Percentiles rank a stretch among this genome's conserved stretches.
phyloP scores from a whole-genome alignment of 108 stramenopile species.

The Cyclostephanos invisitatus region DNA sequence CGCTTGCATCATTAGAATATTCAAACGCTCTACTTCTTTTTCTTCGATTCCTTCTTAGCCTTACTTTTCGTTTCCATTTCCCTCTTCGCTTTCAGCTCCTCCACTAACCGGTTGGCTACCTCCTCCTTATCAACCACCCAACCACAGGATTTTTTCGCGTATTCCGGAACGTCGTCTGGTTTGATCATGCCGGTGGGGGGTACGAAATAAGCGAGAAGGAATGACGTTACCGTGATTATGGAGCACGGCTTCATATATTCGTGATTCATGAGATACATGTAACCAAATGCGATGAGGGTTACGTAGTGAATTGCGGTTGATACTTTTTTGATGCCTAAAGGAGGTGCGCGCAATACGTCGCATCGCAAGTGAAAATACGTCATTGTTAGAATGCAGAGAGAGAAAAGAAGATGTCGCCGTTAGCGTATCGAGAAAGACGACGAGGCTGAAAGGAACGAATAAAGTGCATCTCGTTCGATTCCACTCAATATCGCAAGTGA shows the following conservation, averaged over 20 bases:
- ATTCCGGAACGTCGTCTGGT: not conserved
- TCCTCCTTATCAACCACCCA: not conserved
- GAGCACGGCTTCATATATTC: not conserved
- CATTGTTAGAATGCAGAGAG: too few species aligned
- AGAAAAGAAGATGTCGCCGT: not conserved
- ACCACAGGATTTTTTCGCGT: not conserved
- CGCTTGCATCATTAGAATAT: too few species aligned
- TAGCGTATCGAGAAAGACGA: not conserved
- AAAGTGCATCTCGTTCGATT: not conserved
- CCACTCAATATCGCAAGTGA: not conserved
- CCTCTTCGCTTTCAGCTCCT: not conserved
- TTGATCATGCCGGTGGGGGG: conserved; percentile 3
- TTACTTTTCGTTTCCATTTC: not conserved
- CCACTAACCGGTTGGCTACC: not conserved
- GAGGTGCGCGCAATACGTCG: too few species aligned
- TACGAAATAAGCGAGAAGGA: not conserved
- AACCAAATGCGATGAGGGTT: not conserved
- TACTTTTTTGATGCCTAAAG: not conserved
- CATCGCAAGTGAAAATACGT: too few species aligned
- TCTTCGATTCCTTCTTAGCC: not conserved
- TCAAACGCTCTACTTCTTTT: not conserved
- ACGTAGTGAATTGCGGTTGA: not conserved
- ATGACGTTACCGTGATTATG: not conserved
- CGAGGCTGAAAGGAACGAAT: too few species aligned
- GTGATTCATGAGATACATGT: not conserved